These are phyloP conservation scores for Scheffersomyces lignicola DNA, from an alignment of 1,139 yeast genomes.

Conservation along the genomic window DNA sequence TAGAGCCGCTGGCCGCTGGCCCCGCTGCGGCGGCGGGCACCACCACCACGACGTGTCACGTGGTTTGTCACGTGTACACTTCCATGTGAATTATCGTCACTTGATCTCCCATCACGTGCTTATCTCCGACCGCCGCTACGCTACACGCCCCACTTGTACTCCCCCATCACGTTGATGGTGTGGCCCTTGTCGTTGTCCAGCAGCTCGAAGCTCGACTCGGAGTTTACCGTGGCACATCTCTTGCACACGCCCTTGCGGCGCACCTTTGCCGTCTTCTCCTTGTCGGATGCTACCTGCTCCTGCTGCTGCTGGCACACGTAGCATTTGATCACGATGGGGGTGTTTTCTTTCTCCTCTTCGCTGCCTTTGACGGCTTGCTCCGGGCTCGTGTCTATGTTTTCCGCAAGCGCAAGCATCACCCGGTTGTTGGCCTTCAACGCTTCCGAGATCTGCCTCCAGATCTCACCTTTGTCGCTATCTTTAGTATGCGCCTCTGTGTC, in stretches of 20 bases:
- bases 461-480: background rate
- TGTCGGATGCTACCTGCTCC: too few species aligned
- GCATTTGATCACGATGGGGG: conserved; percentile 10
- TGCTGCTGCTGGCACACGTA: conserved; percentile 5
- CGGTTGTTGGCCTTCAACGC: background rate
- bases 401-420: background rate
- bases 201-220: background rate
- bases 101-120: background rate
- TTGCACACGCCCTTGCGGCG: conserved; percentile 15
- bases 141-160: conserved; percentile 31
- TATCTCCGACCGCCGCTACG: background rate
- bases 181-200: conserved; percentile 13
- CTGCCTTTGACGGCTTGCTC: background rate
- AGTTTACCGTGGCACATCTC: conserved; percentile 14
- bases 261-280: conserved; percentile 1
- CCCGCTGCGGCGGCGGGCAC: too few species aligned
- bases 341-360: conserved; percentile 6
- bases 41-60: too few species aligned
- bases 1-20: too few species aligned
- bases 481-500: too few species aligned
- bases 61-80: too few species aligned
- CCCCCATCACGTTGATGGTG: conserved; percentile 33
- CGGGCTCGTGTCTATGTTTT: background rate
- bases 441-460: background rate
- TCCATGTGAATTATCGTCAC: too few species aligned